A percentile compares a stretch with the other conserved stretches of the same genome.
These are phyloP conservation scores for Arthrobotrys pseudoclavata DNA, from an alignment of 2,329 filamentous ascomycete species.

Conservation along the genomic window DNA sequence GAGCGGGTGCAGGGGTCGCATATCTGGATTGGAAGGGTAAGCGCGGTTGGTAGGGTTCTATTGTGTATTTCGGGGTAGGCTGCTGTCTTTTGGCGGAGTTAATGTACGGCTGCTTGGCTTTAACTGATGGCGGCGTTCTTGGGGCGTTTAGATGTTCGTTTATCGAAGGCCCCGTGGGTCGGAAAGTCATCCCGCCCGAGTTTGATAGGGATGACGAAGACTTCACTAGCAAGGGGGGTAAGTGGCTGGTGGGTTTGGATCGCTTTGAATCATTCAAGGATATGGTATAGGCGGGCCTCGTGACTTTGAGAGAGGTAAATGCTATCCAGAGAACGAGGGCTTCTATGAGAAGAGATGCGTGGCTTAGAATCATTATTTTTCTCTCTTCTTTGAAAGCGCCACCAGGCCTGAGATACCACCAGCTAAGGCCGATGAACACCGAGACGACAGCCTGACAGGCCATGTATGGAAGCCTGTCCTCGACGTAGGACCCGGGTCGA, in stretches of 20 bases:
- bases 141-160: conserved; percentile 12
- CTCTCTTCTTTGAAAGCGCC: conserved; percentile 33
- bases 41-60: conserved; percentile 5
- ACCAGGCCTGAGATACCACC: conserved; percentile 46
- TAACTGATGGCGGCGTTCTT: not conserved
- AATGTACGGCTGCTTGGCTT: not conserved
- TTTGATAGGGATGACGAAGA: conserved; percentile 15
- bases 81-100: conserved; percentile 6
- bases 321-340: conserved; percentile 45
- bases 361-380: conserved; percentile 46
- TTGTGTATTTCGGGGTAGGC: conserved; percentile 12
- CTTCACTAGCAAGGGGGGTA: not conserved
- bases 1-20: not conserved
- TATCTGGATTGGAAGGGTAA: conserved; percentile 6
- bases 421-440: conserved; percentile 41
- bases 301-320: conserved; percentile 44
- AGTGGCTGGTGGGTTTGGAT: conserved; percentile 9
- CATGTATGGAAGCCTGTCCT: conserved; percentile 43
- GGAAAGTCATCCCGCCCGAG: conserved; percentile 42
- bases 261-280: conserved; percentile 15
- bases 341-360: conserved; percentile 42
- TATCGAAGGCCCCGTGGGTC: conserved; percentile 36
- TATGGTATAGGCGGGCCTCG: conserved; percentile 28
- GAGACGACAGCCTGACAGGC: conserved; percentile 44
- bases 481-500: conserved; percentile 51